Evolutionary conservation across 257 asterid genomes (phyloP), one percentile per base, ranked within the genome.

Genomic region (Thymus quinquecostatus): DNA sequence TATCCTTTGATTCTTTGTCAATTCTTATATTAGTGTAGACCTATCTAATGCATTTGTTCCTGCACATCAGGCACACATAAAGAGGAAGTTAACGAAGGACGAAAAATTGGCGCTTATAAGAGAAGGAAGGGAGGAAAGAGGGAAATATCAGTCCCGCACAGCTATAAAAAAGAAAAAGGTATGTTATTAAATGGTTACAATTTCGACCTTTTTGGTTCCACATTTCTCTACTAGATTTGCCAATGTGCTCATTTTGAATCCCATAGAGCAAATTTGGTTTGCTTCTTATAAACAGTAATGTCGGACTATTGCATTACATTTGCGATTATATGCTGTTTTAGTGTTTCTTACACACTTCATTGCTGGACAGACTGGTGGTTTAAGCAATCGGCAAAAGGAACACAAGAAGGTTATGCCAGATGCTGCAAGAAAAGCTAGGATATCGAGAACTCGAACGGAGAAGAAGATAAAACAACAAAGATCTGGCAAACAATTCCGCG

Each of bases 91-190:
- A 7, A 87, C 90, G 64, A 94, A 91, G 82, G 96, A 89, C 8
- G 86, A 94, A 80, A 85, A 74, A 59, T 70, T 83, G 78, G 94
- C 85, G 14, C 12, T 83, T 68, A 69, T 89, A 28, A 85, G 85
- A 81, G 96, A 86, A 54, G 84, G 86, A 58, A 85, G 98, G 76
- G 98, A 92, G 78, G 96, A 89, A 34, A 80, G 88, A 54, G 96
- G 88, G 53, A 77, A 78, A 76, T 92, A 92, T 83, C 90, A 78
- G 72, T 66, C 98, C 49, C 79, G 86, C 32, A 59, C 94, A 34
- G 83, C 92, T 75, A 32, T 85, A 28, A 92, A 92, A 80, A 65
- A 88, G 87, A 89, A 89, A 68, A 92, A 89, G 96, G 98, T 89
- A 72, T 30, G 32, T 54, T 10, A n/a, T 13, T 67, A 9, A 47